phyloP scores from a whole-genome alignment of 2,329 filamentous ascomycete species.

The Cladosporium halotolerans region DNA sequence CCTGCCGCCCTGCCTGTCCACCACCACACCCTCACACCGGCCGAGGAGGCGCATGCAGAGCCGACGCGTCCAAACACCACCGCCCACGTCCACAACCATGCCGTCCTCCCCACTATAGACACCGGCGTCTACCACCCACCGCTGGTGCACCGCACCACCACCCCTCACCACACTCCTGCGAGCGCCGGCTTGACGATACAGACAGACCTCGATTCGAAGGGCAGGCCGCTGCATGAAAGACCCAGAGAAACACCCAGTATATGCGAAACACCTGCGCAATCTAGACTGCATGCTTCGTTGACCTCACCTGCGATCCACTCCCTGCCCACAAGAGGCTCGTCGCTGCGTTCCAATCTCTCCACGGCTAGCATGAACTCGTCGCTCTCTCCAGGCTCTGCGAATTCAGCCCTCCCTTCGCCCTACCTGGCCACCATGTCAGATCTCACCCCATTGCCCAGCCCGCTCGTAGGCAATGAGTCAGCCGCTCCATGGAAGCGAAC shows the following conservation, averaged over 20 bases:
- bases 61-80: constrained; percentile 1
- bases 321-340: constrained; percentile 20
- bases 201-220: constrained; percentile 15
- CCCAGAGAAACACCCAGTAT: constrained; percentile 22
- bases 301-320: constrained; percentile 29
- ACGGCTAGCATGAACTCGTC: constrained; percentile 39
- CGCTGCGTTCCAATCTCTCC: constrained; percentile 37
- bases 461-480: constrained; percentile 36
- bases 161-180: constrained; percentile 13
- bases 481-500: constrained; percentile 38
- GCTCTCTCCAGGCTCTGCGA: constrained; percentile 38
- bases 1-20: neutral
- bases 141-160: constrained; percentile 12
- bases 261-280: constrained; percentile 28
- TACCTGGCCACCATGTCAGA: constrained; percentile 44
- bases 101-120: constrained; percentile 5
- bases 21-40: neutral
- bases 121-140: constrained; percentile 6
- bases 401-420: constrained; percentile 41
- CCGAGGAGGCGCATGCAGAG: neutral
- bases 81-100: constrained; percentile 4
- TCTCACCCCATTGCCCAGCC: constrained; percentile 48
- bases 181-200: constrained; percentile 19
- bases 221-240: neutral
- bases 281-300: constrained; percentile 34